A percentile compares a stretch with the other conserved stretches of the same genome.
Evolutionary conservation across 495 filamentous ascomycete species (phyloP).

Genomic region (Darksidea phi): DNA sequence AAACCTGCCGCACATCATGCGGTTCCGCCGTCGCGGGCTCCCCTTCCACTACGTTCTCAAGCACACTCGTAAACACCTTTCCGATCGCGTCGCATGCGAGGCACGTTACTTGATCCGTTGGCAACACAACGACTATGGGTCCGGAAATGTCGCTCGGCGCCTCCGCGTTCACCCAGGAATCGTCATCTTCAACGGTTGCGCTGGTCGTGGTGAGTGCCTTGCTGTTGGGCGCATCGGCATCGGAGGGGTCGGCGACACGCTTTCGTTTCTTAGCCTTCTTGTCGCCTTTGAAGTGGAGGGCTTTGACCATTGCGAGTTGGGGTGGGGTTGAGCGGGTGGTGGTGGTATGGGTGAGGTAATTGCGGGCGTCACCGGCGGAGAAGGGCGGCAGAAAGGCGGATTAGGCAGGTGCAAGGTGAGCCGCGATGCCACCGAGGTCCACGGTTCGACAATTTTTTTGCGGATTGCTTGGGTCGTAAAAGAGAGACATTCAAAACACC

Average conservation of each 20-base stretch:
- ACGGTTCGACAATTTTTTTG: background rate
- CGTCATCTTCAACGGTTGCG: slow-evolving; percentile 59
- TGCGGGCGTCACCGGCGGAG: slow-evolving; percentile 21
- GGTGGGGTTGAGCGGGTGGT: background rate
- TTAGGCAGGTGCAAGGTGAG: slow-evolving; percentile 13
- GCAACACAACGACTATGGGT: slow-evolving; percentile 76
- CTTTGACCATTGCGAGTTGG: slow-evolving; percentile 59
- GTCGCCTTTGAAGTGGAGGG: slow-evolving; percentile 93
- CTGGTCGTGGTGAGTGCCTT: slow-evolving; percentile 43
- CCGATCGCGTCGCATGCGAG: slow-evolving; percentile 83
- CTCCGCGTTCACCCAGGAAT: slow-evolving; percentile 90
- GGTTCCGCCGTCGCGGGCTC: slow-evolving; percentile 81
- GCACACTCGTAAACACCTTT: slow-evolving; percentile 71
- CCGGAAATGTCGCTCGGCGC: slow-evolving; percentile 71
- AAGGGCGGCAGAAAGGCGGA: slow-evolving; percentile 13
- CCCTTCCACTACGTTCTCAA: slow-evolving; percentile 81
- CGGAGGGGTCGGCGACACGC: slow-evolving; percentile 46
- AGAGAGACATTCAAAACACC: background rate
- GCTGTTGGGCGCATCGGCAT: slow-evolving; percentile 35
- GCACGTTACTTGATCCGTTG: slow-evolving; percentile 64
- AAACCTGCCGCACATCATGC: slow-evolving; percentile 91
- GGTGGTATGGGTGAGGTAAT: background rate
- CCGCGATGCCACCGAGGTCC: background rate
- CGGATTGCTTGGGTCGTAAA: background rate
- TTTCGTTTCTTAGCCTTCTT: slow-evolving; percentile 93